phyloP scores from a whole-genome alignment of 129 eudicot genomes.

The Logfia minima region DNA sequence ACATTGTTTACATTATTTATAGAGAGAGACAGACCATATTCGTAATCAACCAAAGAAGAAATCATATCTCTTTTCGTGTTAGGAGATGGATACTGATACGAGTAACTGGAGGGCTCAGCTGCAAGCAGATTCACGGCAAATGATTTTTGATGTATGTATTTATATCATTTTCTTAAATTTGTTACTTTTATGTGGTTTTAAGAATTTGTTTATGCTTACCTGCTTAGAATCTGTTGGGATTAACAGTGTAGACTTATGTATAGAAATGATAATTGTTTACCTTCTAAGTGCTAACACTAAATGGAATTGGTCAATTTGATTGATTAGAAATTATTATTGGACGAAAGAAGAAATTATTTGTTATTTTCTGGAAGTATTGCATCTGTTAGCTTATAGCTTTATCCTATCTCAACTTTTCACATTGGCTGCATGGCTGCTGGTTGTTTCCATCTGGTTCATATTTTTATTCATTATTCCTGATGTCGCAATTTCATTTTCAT shows the following conservation, averaged over 20 bases:
- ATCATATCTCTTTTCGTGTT: no score
- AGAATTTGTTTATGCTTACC: neutral
- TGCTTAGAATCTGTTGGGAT: neutral
- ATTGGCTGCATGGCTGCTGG: neutral
- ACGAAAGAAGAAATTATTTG: neutral
- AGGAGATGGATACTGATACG: slow-evolving; percentile 42
- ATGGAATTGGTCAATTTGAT: neutral
- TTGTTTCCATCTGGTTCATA: neutral
- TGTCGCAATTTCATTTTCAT: neutral
- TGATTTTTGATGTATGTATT: slow-evolving; percentile 58
- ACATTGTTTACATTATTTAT: no score
- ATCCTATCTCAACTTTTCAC: no score
- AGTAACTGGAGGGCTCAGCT: slow-evolving; percentile 71
- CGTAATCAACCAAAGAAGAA: no score
- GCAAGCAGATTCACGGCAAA: slow-evolving; percentile 53
- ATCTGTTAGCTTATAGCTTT: neutral
- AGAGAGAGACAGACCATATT: no score
- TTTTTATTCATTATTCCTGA: neutral
- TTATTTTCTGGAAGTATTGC: neutral
- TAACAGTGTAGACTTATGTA: neutral
- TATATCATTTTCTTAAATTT: neutral
- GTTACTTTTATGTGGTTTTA: neutral
- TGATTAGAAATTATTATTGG: neutral
- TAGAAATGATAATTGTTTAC: neutral
- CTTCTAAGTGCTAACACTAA: neutral